Evolutionary conservation across 441 rosid species (phyloP).

Genomic region (Adansonia rubrostipa): DNA sequence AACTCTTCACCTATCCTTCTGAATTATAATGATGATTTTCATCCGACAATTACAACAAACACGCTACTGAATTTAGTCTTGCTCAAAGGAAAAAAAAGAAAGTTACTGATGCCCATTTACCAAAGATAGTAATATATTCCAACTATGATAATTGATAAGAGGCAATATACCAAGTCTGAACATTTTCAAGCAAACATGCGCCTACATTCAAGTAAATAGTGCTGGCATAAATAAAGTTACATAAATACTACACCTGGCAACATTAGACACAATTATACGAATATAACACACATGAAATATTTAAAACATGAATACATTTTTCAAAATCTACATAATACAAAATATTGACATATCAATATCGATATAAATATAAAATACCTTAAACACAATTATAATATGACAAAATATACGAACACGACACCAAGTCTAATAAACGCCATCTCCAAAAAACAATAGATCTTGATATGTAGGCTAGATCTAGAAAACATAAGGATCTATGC

Average conservation of each 20-base stretch:
- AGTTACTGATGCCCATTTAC: background rate
- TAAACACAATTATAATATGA: too few relatives aligned
- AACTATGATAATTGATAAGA: background rate
- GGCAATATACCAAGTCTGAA: background rate
- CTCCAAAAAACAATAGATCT: background rate
- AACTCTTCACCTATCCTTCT: slow-evolving; percentile 1
- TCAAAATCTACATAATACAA: too few relatives aligned
- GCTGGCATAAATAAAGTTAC: background rate
- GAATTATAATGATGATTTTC: background rate
- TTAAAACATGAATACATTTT: too few relatives aligned
- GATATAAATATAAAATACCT: too few relatives aligned
- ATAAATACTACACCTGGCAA: background rate
- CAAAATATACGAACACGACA: too few relatives aligned
- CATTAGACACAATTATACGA: too few relatives aligned
- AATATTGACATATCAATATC: too few relatives aligned
- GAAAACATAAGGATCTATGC: slow-evolving; percentile 3
- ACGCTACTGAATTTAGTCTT: background rate
- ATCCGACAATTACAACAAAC: background rate
- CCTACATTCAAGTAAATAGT: background rate
- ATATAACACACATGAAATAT: too few relatives aligned
- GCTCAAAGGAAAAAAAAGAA: background rate
- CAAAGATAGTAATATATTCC: background rate
- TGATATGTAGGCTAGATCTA: background rate
- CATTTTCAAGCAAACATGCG: background rate
- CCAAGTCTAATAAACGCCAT: background rate